Evolutionary conservation across 305 asterid genomes (phyloP), one percentile per base, ranked within the genome.

Genomic region (Rubia tinctorum): DNA sequence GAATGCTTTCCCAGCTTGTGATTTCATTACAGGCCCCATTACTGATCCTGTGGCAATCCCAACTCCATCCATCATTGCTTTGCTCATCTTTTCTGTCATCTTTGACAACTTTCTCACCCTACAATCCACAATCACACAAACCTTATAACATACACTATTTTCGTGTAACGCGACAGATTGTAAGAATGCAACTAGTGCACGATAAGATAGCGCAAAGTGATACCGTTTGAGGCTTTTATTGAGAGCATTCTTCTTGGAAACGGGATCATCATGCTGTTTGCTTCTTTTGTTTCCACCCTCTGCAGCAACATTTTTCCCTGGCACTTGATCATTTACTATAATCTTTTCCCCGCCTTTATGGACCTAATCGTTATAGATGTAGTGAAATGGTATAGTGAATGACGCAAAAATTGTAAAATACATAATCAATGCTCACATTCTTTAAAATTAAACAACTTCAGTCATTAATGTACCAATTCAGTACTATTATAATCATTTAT

Each of bases 41-140:
- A 89, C 85, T 13, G 97, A 85, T 37, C 97, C 90, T 49, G 77
- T 83, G 2, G 87, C 92, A 44, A 86, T 73, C 47, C 95, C 98
- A 23, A 90, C 87, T 39, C 88, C 88, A 71, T 84, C 86, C 5
- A 92, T 90, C 94, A 90, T 86, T 1, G 87, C 81, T 76, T 86
- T 90, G 81, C 96, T 92, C 88, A 90, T 78, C 75, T 89, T 87
- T 69, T 87, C 96, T 8, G 98, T 92, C 98, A 90, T 88, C 76
- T 83, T 83, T 1, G 98, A 88, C 82, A 92, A 17, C 74, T 87
- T 84, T 70, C 96, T 90, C 44, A 76, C 98, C n/a, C 96, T 87
- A 22, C 6, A 53, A 53, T 17, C 18, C 23, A 17, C 8, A 6
- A 18, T 5, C 8, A 1, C 23, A 43, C 53, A 12, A 15, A 30